phyloP scores from a whole-genome alignment of 2,329 filamentous ascomycete species.

The Ophiocordyceps australis region DNA sequence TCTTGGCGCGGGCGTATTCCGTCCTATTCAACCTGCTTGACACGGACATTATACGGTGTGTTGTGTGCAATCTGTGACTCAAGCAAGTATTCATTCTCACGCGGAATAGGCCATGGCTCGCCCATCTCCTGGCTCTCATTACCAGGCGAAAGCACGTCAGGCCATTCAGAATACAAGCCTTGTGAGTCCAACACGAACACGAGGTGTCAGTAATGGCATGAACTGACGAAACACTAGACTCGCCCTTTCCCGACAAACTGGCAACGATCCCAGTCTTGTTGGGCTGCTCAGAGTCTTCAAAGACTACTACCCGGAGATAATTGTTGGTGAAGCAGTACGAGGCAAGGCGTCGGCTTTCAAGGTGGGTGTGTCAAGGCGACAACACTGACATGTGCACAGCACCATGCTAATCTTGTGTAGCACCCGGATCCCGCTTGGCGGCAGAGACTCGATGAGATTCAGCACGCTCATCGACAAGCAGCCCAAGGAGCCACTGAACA shows the following conservation, averaged over 20 bases:
- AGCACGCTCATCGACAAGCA: constrained; percentile 35
- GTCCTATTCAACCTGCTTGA: constrained; percentile 70
- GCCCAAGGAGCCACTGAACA: constrained; percentile 18
- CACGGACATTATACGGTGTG: constrained; percentile 54
- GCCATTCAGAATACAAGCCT: constrained; percentile 62
- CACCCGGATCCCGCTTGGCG: constrained; percentile 67
- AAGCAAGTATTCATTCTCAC: too few relatives aligned
- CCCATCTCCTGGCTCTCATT: constrained; percentile 61
- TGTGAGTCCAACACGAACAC: constrained; percentile 26
- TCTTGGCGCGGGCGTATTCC: constrained; percentile 52
- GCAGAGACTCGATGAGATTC: constrained; percentile 46
- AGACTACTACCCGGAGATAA: constrained; percentile 80
- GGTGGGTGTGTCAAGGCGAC: too few relatives aligned
- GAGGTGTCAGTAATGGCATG: neutral
- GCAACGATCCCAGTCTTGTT: constrained; percentile 56
- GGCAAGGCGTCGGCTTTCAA: constrained; percentile 45
- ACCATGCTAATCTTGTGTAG: too few relatives aligned
- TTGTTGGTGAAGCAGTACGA: constrained; percentile 49
- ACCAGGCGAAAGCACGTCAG: constrained; percentile 70
- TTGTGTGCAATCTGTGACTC: rapidly evolving
- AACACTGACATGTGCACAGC: too few relatives aligned
- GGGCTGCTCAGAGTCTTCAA: constrained; percentile 71
- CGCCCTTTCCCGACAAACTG: constrained; percentile 37
- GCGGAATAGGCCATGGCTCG: constrained; percentile 34
- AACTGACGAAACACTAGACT: constrained; percentile 26